phyloP scores from a whole-genome alignment of 352 stramenopile genomes.

The Globisporangium paroecandrum region DNA sequence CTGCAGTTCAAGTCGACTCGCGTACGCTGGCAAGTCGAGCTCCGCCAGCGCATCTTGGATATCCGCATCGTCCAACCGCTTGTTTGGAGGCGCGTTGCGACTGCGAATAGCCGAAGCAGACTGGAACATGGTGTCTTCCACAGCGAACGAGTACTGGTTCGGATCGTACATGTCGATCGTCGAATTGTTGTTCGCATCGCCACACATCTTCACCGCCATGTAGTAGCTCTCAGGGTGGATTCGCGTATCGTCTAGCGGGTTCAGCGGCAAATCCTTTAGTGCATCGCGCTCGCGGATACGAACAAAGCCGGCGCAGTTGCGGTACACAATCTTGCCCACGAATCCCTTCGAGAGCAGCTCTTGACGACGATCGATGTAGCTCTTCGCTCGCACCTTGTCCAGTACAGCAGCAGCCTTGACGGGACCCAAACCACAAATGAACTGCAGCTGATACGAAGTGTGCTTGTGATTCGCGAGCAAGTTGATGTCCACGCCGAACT shows the following conservation, averaged over 20 bases:
- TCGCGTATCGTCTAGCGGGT: slow-evolving; percentile 84
- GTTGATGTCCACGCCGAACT: slow-evolving; percentile 87
- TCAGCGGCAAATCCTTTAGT: slow-evolving; percentile 78
- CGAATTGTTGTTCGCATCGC: slow-evolving; percentile 89
- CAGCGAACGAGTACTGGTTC: slow-evolving; percentile 87
- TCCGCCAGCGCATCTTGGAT: slow-evolving; percentile 87
- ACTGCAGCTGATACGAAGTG: slow-evolving; percentile 83
- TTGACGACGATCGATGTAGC: slow-evolving; percentile 83
- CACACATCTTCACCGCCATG: slow-evolving; percentile 90
- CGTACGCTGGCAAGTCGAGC: slow-evolving; percentile 84
- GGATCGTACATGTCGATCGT: slow-evolving; percentile 91
- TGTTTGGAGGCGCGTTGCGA: slow-evolving; percentile 49
- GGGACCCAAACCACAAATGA: slow-evolving; percentile 81
- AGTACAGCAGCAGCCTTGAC: slow-evolving; percentile 78
- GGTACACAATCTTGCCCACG: slow-evolving; percentile 84
- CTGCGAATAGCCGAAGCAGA: slow-evolving; percentile 80
- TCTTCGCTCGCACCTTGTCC: slow-evolving; percentile 82
- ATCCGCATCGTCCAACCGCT: slow-evolving; percentile 63
- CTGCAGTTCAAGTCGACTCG: slow-evolving; percentile 80
- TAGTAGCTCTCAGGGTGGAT: slow-evolving; percentile 91
- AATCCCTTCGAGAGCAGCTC: slow-evolving; percentile 83
- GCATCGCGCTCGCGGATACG: slow-evolving; percentile 85
- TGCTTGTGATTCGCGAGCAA: slow-evolving; percentile 88
- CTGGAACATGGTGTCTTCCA: slow-evolving; percentile 91
- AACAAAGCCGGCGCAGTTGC: slow-evolving; percentile 85